Evolutionary conservation across 345 rosid genomes (phyloP).

Genomic region (Citropsis articulata): DNA sequence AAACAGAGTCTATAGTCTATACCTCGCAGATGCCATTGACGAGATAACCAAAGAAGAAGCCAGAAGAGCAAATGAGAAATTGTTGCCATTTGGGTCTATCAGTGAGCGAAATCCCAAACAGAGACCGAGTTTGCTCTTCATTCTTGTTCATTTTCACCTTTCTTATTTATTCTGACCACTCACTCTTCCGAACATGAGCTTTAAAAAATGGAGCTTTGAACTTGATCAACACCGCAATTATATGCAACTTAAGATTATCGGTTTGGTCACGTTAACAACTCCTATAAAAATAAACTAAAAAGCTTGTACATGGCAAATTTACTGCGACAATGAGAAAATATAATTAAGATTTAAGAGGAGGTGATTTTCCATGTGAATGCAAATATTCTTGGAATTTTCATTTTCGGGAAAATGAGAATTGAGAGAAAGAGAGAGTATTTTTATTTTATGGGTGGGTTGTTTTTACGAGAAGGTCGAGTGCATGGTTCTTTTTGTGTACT

Average conservation of each 20-base stretch:
- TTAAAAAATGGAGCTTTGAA: background rate
- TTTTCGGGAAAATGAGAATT: background rate
- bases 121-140: conserved; percentile 49
- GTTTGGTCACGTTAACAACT: conserved; percentile 1
- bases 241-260: background rate
- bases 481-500: background rate
- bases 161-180: background rate
- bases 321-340: background rate
- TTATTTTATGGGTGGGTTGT: background rate
- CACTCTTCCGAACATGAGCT: background rate
- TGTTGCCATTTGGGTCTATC: conserved; percentile 55
- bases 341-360: no score
- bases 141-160: conserved; percentile 37
- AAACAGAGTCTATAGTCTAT: background rate
- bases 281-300: background rate
- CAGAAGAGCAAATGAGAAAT: conserved; percentile 58
- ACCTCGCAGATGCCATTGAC: conserved; percentile 70
- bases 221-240: background rate
- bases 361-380: background rate
- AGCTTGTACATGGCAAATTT: no score
- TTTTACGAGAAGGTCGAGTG: background rate
- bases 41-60: conserved; percentile 66
- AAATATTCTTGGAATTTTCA: background rate
- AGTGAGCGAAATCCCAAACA: conserved; percentile 68
- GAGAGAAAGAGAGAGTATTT: no score